Evolutionary conservation across 208 protist species (phyloP).

Genomic region (Acanthamoeba quina): DNA sequence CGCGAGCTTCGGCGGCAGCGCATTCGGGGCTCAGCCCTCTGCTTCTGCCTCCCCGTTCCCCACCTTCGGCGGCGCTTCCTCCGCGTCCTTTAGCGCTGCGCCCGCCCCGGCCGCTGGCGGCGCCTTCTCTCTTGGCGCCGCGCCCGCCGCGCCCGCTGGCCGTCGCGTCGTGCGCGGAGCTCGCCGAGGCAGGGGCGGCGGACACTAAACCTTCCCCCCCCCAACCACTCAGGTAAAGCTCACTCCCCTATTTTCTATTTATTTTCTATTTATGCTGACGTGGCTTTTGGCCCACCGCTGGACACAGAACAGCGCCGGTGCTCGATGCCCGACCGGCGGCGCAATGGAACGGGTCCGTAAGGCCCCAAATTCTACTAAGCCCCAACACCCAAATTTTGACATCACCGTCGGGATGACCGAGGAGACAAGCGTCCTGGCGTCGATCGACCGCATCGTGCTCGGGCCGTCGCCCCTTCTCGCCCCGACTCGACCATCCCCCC

Average conservation of each 20-base stretch:
- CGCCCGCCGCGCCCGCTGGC: neutral
- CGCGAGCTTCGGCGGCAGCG: neutral
- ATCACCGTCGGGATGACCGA: neutral
- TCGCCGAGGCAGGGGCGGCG: neutral
- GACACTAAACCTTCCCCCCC: neutral
- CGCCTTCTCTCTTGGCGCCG: neutral
- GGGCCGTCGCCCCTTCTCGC: too few species aligned
- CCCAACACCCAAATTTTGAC: conserved; percentile 37
- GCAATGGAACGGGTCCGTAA: conserved; percentile 48
- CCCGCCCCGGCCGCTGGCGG: neutral
- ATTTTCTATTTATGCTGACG: neutral
- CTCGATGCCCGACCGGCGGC: neutral
- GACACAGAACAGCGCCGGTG: neutral
- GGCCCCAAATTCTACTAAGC: conserved; percentile 42
- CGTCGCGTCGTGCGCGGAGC: neutral
- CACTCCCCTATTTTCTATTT: neutral
- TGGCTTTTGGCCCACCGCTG: neutral
- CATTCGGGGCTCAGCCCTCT: neutral
- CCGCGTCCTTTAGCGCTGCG: neutral
- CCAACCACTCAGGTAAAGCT: neutral
- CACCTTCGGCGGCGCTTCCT: neutral
- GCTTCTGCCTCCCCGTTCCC: neutral
- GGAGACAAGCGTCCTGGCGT: neutral
- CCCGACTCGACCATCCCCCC: neutral
- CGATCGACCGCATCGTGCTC: neutral